Evolutionary conservation across 495 filamentous ascomycete species (phyloP).

Genomic region (Talaromyces adpressus): DNA sequence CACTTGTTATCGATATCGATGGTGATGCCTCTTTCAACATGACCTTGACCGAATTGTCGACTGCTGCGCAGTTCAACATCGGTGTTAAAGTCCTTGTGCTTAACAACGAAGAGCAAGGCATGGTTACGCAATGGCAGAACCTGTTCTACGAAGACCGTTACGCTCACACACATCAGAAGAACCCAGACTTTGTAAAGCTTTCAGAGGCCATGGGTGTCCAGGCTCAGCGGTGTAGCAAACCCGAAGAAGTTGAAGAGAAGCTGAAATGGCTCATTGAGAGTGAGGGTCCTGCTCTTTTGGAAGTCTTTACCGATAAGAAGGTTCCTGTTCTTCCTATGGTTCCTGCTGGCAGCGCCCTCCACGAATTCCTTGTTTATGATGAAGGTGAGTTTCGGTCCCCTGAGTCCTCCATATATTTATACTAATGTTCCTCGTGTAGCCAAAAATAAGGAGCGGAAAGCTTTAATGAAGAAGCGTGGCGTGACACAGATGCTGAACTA

Average conservation of each 20-base stretch:
- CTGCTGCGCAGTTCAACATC: constrained; percentile 85
- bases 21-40: constrained; percentile 96
- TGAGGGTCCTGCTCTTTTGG: constrained; percentile 69
- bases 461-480: constrained; percentile 63
- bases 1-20: constrained; percentile 88
- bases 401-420: constrained; percentile 12
- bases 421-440: constrained; percentile 36
- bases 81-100: constrained; percentile 85
- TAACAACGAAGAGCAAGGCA: constrained; percentile 92
- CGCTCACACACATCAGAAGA: constrained; percentile 84
- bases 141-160: constrained; percentile 91
- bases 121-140: constrained; percentile 96
- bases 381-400: constrained; percentile 45
- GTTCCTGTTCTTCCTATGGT: constrained; percentile 99
- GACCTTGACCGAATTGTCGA: constrained; percentile 89
- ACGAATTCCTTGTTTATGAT: constrained; percentile 93
- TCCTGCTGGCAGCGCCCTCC: constrained; percentile 73
- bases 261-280: constrained; percentile 84
- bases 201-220: constrained; percentile 78
- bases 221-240: constrained; percentile 54
- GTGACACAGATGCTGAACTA: constrained; percentile 17
- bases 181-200: constrained; percentile 82
- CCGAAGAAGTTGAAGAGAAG: constrained; percentile 66
- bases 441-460: constrained; percentile 68
- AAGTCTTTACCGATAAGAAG: constrained; percentile 67